Conservation (phyloP, 345 rosid genomes). For the Syzygium aromaticum region DNA sequence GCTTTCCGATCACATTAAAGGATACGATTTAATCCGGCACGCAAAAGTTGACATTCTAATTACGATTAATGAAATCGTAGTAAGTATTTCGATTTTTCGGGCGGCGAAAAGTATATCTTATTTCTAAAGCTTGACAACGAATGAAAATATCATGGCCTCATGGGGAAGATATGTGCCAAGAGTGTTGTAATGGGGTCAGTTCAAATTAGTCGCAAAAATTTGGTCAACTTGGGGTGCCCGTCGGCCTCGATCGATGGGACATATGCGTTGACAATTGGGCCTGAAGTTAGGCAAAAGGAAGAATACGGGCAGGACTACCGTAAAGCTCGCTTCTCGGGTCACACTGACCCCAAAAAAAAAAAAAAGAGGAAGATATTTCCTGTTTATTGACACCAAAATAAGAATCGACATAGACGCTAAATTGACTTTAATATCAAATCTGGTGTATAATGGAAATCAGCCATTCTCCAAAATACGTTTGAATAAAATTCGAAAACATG, state of each 20-base stretch:
- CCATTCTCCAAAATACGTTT: no score
- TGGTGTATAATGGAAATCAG: no score
- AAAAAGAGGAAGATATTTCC: not conserved
- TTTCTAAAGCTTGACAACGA: not conserved
- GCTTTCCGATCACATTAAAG: rapidly evolving
- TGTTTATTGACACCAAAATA: no score
- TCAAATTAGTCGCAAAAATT: not conserved
- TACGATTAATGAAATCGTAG: not conserved
- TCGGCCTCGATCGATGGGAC: not conserved
- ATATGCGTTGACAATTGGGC: not conserved
- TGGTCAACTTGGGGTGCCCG: not conserved
- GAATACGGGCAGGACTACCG: not conserved
- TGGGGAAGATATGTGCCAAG: not conserved
- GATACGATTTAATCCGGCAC: not conserved
- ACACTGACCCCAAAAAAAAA: not conserved
- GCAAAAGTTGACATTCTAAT: not conserved
- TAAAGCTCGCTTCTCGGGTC: not conserved
- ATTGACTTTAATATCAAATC: no score
- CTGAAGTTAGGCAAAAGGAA: not conserved
- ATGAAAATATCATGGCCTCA: not conserved
- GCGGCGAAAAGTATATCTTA: not conserved
- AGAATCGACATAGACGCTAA: no score
- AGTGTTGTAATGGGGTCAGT: not conserved
- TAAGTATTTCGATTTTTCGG: not conserved
- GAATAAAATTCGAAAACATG: no score